Evolutionary conservation across 2,329 filamentous ascomycete species (phyloP).

Genomic region (Polytolypa hystricis): DNA sequence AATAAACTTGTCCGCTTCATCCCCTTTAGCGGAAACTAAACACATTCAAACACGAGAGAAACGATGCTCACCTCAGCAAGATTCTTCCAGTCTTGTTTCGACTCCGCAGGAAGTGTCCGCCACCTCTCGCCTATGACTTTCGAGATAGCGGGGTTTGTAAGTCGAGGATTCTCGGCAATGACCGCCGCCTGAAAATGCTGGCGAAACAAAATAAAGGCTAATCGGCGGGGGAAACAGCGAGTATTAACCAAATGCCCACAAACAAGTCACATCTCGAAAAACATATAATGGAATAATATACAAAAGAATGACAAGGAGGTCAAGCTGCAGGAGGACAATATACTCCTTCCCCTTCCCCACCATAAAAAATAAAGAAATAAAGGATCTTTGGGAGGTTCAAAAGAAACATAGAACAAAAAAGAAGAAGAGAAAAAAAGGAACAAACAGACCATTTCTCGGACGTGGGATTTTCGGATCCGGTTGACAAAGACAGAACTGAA

Average conservation of each 20-base stretch:
- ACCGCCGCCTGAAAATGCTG: slow-evolving; percentile 82
- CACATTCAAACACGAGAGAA: not conserved
- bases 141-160: slow-evolving; percentile 91
- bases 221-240: slow-evolving; percentile 23
- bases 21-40: not conserved
- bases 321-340: too few species aligned
- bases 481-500: slow-evolving; percentile 57
- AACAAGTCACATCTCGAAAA: not conserved
- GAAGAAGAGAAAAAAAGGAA: slow-evolving; percentile 11
- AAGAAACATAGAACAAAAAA: slow-evolving; percentile 5
- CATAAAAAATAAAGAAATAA: slow-evolving; percentile 16
- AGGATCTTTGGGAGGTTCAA: slow-evolving; percentile 8
- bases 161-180: slow-evolving; percentile 69
- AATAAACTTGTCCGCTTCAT: slow-evolving; percentile 12
- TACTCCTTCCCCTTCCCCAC: too few species aligned
- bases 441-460: slow-evolving; percentile 56
- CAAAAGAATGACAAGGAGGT: slow-evolving; percentile 8
- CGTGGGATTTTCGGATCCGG: slow-evolving; percentile 61
- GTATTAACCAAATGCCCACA: slow-evolving; percentile 2
- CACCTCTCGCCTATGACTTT: slow-evolving; percentile 95
- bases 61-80: slow-evolving; percentile 58
- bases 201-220: slow-evolving; percentile 95
- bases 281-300: slow-evolving; percentile 2
- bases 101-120: slow-evolving; percentile 61
- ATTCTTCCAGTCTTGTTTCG: slow-evolving; percentile 77